phyloP scores from a whole-genome alignment of 2,329 filamentous ascomycete genomes.

The Cryphonectria naterciae region DNA sequence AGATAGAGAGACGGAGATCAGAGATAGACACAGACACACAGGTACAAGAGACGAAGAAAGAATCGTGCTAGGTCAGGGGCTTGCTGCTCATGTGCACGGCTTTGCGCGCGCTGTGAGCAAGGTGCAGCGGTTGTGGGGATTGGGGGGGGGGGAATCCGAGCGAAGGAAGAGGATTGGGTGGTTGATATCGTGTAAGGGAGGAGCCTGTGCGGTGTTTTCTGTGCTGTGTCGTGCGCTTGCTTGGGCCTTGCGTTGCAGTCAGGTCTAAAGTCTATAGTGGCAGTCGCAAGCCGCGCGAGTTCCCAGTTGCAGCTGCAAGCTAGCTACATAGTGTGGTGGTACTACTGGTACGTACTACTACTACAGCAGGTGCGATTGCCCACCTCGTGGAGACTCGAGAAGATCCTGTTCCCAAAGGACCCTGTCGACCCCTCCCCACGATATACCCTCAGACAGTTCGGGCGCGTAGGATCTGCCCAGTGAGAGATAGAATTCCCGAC shows the following conservation, averaged over 20 bases:
- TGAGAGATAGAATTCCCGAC: neutral
- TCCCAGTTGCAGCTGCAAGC: neutral
- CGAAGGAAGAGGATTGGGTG: constrained; percentile 5
- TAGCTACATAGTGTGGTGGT: neutral
- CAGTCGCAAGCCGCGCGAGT: neutral
- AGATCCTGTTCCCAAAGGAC: neutral
- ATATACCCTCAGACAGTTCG: neutral
- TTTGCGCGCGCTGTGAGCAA: constrained; percentile 1
- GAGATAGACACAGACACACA: neutral
- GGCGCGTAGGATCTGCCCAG: constrained; percentile 1
- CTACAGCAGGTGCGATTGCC: neutral
- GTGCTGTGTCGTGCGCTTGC: neutral
- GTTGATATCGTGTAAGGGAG: constrained; percentile 9
- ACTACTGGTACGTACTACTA: neutral
- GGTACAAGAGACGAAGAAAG: neutral
- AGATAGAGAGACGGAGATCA: neutral
- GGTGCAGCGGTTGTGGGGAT: constrained; percentile 13
- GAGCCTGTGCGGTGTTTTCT: constrained; percentile 5
- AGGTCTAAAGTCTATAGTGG: constrained; percentile 1
- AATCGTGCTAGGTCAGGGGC: neutral
- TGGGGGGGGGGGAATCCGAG: neutral
- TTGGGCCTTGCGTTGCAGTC: neutral
- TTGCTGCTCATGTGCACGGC: constrained; percentile 1
- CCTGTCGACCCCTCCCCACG: no score
- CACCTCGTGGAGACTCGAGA: neutral